Base-by-base conservation (phyloP, 1,139 yeast species). In the Geotrichum aggregatum region DNA sequence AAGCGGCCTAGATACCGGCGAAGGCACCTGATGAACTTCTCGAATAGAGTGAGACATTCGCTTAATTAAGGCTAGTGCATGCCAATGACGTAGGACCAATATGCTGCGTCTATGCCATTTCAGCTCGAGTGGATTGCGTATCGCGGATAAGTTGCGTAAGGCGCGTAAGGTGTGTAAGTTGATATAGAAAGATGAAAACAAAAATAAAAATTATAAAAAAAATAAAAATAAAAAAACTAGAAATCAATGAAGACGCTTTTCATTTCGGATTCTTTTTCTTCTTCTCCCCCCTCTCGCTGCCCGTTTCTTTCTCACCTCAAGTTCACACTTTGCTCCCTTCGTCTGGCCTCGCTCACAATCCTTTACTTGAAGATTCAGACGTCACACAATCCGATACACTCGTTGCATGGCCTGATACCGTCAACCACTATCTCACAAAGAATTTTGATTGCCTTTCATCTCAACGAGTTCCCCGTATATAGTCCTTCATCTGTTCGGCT, bases 131-230 rank as follows among this genome's bases (percentile, higher is more conserved):
- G n/a, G n/a, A n/a, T n/a, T n/a, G n/a, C n/a, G 33, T 35, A 24
- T 19, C 41, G 7, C 14, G 34, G 6, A 22, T 35, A 24, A 13
- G 30, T 31, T 39, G 38, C 38, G 34, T 38, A 36, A 26, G 28
- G n/a, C 30, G 36, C 49, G 49, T 46, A 39, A 46, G 11, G 16
- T 18, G 30, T 18, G 18, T 33, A 33, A 21, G 14, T n/a, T 26
- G 30, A 8, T 7, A 10, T n/a, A 34, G n/a, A n/a, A n/a, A 34
- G 8, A 16, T 11, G 10, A 4, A 34, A 34, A 11, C 2, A 40
- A 22, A 3, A 40, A 26, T n/a, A 18, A 30, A 26, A 43, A 43
- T 30, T 4, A 10, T 2, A 10, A 26, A 19, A 18, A 10, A 10
- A 18, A 39, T 3, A 38, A 11, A 39, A 39, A 10, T 19, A 18